Evolutionary conservation across 345 rosid genomes (phyloP).

Genomic region (Fremontodendron californicum): DNA sequence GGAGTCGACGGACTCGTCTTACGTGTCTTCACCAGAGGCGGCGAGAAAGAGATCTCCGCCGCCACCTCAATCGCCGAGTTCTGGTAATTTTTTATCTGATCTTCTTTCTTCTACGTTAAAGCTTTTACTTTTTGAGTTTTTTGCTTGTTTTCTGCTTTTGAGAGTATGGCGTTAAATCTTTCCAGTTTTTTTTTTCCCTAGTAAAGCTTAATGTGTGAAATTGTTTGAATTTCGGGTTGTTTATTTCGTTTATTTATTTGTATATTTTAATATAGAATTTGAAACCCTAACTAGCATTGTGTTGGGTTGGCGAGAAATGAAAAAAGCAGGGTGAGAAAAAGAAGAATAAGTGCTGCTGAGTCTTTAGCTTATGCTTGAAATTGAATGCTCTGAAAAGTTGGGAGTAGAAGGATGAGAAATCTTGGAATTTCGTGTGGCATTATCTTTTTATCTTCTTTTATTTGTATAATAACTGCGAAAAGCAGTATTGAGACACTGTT

Average conservation of each 20-base stretch:
- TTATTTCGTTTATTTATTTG: neutral
- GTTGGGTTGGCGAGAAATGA: neutral
- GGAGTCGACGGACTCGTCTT: conserved; percentile 90
- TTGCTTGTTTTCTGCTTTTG: neutral
- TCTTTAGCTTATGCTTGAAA: neutral
- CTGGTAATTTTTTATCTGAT: conserved; percentile 64
- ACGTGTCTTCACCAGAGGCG: conserved; percentile 77
- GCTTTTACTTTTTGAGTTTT: neutral
- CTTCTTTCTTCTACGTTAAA: conserved; percentile 11
- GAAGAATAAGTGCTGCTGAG: neutral
- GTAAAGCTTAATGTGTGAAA: neutral
- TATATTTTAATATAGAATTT: conserved; percentile 4
- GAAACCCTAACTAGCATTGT: conserved; percentile 12
- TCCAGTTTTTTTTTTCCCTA: neutral
- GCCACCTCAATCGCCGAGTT: conserved; percentile 60
- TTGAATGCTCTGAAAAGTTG: neutral
- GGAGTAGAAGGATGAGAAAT: neutral
- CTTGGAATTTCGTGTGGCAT: neutral
- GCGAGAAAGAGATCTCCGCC: conserved; percentile 58
- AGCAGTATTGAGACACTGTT: neutral
- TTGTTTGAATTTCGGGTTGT: conserved; percentile 1
- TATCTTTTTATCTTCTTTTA: neutral
- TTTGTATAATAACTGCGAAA: neutral
- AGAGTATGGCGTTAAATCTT: neutral
- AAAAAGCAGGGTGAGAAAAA: neutral